A percentile compares a stretch with the other conserved stretches of the same genome.
Evolutionary conservation across 805 yeast species (phyloP).

Genomic region (Cyberlindnera bimundalis): DNA sequence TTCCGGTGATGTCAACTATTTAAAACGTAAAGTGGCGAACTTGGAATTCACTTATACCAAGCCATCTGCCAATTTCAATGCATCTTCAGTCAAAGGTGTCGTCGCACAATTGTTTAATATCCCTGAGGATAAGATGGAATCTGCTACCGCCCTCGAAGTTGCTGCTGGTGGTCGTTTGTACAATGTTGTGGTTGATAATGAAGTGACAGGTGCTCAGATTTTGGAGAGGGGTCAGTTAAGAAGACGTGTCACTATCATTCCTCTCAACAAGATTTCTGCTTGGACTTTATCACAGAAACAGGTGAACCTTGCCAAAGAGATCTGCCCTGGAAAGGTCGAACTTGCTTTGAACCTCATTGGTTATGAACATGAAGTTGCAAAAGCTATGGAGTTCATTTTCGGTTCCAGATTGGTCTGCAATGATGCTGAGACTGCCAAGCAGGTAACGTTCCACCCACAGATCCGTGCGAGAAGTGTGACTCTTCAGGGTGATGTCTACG

Average conservation of each 20-base stretch:
- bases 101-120: constrained; percentile 81
- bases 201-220: constrained; percentile 76
- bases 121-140: constrained; percentile 49
- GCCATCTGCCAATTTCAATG: constrained; percentile 61
- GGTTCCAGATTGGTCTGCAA: constrained; percentile 86
- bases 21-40: constrained; percentile 64
- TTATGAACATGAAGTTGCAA: constrained; percentile 62
- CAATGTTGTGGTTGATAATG: constrained; percentile 88
- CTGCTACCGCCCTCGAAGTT: constrained; percentile 82
- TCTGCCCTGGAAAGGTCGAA: constrained; percentile 84
- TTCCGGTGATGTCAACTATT: constrained; percentile 45
- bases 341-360: constrained; percentile 81
- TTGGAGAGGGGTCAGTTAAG: constrained; percentile 74
- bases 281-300: constrained; percentile 48
- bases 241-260: constrained; percentile 86
- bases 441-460: constrained; percentile 81
- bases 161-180: constrained; percentile 92
- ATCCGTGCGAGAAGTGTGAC: constrained; percentile 84
- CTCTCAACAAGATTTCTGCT: constrained; percentile 79
- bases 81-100: constrained; percentile 72
- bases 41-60: constrained; percentile 70
- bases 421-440: constrained; percentile 84
- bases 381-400: constrained; percentile 89
- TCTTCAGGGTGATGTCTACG: constrained; percentile 88
- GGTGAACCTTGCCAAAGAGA: constrained; percentile 62